Evolutionary conservation across 73 alveolate genomes (phyloP).

Genomic region (Tetrahymena borealis): DNA sequence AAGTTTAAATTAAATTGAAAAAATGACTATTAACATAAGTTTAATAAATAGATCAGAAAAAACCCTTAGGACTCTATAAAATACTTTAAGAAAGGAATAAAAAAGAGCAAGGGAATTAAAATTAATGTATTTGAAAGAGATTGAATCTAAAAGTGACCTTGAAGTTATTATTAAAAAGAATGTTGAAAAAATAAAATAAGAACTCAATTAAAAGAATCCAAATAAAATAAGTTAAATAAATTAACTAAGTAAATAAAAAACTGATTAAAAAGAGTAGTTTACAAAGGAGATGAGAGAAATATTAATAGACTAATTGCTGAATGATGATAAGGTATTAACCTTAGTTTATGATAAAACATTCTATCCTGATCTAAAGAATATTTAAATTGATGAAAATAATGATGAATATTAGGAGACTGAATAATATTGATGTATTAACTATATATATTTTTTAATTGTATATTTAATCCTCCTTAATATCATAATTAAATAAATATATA

Average conservation of each 20-base stretch:
- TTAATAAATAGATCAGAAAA: constrained; percentile 25
- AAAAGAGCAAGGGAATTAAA: constrained; percentile 54
- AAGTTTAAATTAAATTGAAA: too few relatives aligned
- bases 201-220: constrained; percentile 16
- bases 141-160: constrained; percentile 53
- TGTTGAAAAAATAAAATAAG: constrained; percentile 72
- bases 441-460: too few relatives aligned
- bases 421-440: background rate
- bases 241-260: background rate
- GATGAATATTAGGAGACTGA: background rate
- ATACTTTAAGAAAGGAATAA: constrained; percentile 38
- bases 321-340: constrained; percentile 33
- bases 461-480: too few relatives aligned
- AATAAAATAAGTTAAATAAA: background rate
- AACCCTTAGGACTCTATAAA: constrained; percentile 13
- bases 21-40: too few relatives aligned
- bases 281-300: constrained; percentile 33
- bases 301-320: constrained; percentile 8
- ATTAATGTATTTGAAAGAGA: constrained; percentile 55
- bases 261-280: background rate
- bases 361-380: constrained; percentile 7
- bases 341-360: constrained; percentile 32
- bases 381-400: background rate
- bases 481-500: too few relatives aligned
- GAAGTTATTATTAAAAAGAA: constrained; percentile 59